These are phyloP conservation scores for Beauveria sp. DNA, from an alignment of 2,329 filamentous ascomycete species.

Conservation along the genomic window DNA sequence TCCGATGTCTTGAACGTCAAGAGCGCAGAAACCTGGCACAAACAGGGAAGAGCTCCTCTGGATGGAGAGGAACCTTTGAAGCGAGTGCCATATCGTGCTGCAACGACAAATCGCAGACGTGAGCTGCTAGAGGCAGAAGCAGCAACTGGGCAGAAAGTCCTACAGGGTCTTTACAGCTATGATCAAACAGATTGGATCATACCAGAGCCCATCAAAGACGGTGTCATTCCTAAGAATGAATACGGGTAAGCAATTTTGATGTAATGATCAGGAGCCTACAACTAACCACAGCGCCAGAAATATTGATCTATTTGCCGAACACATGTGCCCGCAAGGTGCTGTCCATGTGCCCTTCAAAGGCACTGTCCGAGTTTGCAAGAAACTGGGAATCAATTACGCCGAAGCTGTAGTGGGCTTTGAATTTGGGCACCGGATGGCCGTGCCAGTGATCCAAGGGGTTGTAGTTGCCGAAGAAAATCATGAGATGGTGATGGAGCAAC, in stretches of 20 bases:
- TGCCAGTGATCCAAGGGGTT: conserved; percentile 84
- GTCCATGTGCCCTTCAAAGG: conserved; percentile 76
- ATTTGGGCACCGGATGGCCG: conserved; percentile 88
- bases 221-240: conserved; percentile 84
- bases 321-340: conserved; percentile 82
- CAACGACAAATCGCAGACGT: conserved; percentile 77
- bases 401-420: conserved; percentile 96
- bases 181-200: conserved; percentile 96
- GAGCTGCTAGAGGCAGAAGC: conserved; percentile 83
- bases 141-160: conserved; percentile 70
- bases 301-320: conserved; percentile 89
- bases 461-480: conserved; percentile 79
- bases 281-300: conserved; percentile 42
- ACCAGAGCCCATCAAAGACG: conserved; percentile 74
- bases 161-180: conserved; percentile 76
- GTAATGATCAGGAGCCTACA: no score
- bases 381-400: conserved; percentile 78
- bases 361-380: conserved; percentile 71
- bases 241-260: conserved; percentile 53
- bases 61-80: conserved; percentile 71
- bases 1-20: conserved; percentile 79
- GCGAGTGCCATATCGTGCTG: conserved; percentile 79
- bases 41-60: conserved; percentile 76
- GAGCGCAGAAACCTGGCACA: conserved; percentile 94
- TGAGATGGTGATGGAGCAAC: conserved; percentile 65